Evolutionary conservation across 2,329 filamentous ascomycete genomes (phyloP), one percentile per base, ranked within the genome.

Genomic region (Diatrype stigma): DNA sequence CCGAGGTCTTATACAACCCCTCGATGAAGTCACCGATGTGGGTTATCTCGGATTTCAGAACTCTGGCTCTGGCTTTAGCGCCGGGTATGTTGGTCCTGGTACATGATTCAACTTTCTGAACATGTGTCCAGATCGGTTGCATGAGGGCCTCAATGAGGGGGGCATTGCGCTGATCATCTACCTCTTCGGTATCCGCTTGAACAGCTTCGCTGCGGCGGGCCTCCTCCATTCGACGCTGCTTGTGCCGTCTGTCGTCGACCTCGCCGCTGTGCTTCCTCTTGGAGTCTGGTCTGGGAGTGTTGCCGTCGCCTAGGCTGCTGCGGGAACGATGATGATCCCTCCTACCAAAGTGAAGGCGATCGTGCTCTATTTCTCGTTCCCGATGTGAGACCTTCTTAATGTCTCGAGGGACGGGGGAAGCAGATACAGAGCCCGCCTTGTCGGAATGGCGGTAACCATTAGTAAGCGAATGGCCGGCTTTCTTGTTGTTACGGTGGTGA

Each of bases 401-500:
- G 47, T 69, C 65, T 28, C 74, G 74, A 2, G 87, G 86, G 21
- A 78, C 85, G 7, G 89, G 88, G 17, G 88, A 91, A n/a, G 84
- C 85, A 19, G 85, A 87, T 35, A 82, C 77, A 48, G 85, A 84
- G 6, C 76, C 76, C 23, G 75, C 73, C 53, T 79, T 76, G 37
- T 83, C 80, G 38, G 75, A 74, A 44, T 80, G 80, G 34, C 86
- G 83, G 57, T 84, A 76, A 10, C 85, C 81, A 60, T 84, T 83
- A 56, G 73, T 67, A 46, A 82, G 66, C 14, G 70, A 69, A 16
- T 75, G 69, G 5, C 71, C 68, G 2, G 74, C 71, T 64, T 95
- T 93, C 74, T 96, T 96, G 73, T 92, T 96, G 72, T 93, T 96
- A 50, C 92, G 89, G 68, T 96, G 92, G 62, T 96, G 92, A 58